phyloP scores from a whole-genome alignment of 306 rosid genomes.

The Trifolium pratense region DNA sequence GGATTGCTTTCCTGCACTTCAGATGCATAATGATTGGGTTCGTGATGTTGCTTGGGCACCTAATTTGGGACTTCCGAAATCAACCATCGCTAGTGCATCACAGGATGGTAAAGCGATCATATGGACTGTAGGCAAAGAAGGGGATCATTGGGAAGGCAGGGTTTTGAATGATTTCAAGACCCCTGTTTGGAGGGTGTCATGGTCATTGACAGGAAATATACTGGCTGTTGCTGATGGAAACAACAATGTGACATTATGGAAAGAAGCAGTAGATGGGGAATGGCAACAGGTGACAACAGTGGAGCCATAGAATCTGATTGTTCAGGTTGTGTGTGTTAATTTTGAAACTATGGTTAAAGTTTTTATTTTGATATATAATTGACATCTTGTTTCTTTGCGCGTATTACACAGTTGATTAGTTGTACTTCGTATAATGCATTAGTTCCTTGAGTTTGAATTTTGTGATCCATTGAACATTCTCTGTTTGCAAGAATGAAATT shows the following conservation, averaged over 20 bases:
- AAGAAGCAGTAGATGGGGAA: slow-evolving; percentile 85
- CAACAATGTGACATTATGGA: slow-evolving; percentile 82
- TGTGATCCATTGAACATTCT: slow-evolving; percentile 35
- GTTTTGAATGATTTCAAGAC: slow-evolving; percentile 76
- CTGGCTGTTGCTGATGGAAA: slow-evolving; percentile 89
- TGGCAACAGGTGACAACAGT: slow-evolving; percentile 90
- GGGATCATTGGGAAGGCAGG: slow-evolving; percentile 90
- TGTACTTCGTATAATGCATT: slow-evolving; percentile 42
- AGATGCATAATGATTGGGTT: slow-evolving; percentile 87
- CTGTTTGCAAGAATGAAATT: slow-evolving; percentile 45
- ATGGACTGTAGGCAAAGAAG: slow-evolving; percentile 86
- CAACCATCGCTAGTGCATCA: slow-evolving; percentile 81
- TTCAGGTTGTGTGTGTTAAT: slow-evolving; percentile 33
- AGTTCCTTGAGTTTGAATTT: slow-evolving; percentile 35
- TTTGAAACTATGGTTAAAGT: slow-evolving; percentile 47
- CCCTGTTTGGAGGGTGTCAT: slow-evolving; percentile 84
- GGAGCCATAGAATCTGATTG: slow-evolving; percentile 61
- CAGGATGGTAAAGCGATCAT: slow-evolving; percentile 82
- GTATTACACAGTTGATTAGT: slow-evolving; percentile 39
- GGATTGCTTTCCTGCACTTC: slow-evolving; percentile 91
- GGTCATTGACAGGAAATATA: slow-evolving; percentile 89
- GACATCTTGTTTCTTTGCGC: slow-evolving; percentile 33
- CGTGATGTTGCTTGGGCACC: slow-evolving; percentile 95
- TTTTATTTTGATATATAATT: slow-evolving; percentile 44
- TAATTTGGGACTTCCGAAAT: slow-evolving; percentile 85